Evolutionary conservation across 805 yeast species (phyloP).

Genomic region (Pichia occidentalis): DNA sequence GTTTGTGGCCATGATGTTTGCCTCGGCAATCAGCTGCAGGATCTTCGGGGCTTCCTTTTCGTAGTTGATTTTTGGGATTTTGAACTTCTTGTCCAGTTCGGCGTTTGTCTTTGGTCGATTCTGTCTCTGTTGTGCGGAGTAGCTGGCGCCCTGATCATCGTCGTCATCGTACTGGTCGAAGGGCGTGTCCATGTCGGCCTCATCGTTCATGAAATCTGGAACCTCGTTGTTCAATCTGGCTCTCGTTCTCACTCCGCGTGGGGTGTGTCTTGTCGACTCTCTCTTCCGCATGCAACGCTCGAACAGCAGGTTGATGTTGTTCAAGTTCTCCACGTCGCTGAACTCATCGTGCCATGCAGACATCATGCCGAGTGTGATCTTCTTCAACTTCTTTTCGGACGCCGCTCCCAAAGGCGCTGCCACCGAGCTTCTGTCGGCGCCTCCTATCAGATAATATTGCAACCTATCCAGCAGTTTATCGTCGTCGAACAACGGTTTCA

Average conservation of each 20-base stretch:
- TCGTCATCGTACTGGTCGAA: slow-evolving; percentile 23
- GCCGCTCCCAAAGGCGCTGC: slow-evolving; percentile 18
- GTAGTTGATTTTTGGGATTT: slow-evolving; percentile 64
- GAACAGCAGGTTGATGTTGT: slow-evolving; percentile 42
- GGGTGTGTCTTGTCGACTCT: slow-evolving; percentile 1
- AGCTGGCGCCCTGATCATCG: slow-evolving; percentile 20
- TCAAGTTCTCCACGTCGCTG: slow-evolving; percentile 41
- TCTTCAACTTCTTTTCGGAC: slow-evolving; percentile 39
- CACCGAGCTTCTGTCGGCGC: too few species aligned
- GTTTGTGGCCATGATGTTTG: slow-evolving; percentile 67
- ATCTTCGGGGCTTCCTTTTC: slow-evolving; percentile 70
- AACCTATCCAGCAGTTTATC: slow-evolving; percentile 60
- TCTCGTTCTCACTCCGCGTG: slow-evolving; percentile 7
- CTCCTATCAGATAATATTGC: slow-evolving; percentile 38
- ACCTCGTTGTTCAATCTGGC: slow-evolving; percentile 15
- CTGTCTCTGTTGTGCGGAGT: too few species aligned
- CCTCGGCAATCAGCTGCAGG: slow-evolving; percentile 59
- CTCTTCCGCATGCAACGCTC: slow-evolving; percentile 16
- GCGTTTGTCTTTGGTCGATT: slow-evolving; percentile 22
- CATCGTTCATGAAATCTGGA: slow-evolving; percentile 45
- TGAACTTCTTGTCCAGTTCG: slow-evolving; percentile 42
- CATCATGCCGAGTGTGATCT: slow-evolving; percentile 46
- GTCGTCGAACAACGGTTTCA: slow-evolving; percentile 55
- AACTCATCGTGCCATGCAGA: slow-evolving; percentile 63
- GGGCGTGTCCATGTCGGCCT: slow-evolving; percentile 38